Percentiles rank a stretch among this genome's conserved stretches.
Conservation (phyloP, 169 alveolate species). For the Plasmodium berghei region DNA sequence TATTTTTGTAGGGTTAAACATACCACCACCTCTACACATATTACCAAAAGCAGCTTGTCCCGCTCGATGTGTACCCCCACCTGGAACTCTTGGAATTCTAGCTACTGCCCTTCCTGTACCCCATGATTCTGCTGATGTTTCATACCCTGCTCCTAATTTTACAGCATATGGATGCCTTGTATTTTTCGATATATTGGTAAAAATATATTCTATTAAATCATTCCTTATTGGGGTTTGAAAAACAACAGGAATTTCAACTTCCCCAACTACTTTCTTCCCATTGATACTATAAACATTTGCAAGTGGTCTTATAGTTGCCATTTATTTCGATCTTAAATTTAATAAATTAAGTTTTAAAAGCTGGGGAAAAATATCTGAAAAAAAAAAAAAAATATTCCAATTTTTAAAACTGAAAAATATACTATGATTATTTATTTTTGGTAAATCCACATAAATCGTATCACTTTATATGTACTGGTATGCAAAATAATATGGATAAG, state of each 20-base stretch:
- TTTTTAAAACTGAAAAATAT: not conserved
- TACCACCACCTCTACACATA: slow-evolving; percentile 99
- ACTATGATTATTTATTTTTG: no score
- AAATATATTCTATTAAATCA: slow-evolving; percentile 97
- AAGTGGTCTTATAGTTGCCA: slow-evolving; percentile 82
- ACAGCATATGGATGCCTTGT: slow-evolving; percentile 98
- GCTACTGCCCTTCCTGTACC: slow-evolving; percentile 99
- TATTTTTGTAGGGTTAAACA: slow-evolving; percentile 98
- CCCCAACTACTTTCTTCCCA: slow-evolving; percentile 79
- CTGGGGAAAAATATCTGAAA: not conserved
- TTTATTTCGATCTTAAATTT: not conserved
- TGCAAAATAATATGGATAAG: no score
- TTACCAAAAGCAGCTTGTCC: slow-evolving; percentile 99
- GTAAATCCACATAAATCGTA: no score
- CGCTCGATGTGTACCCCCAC: slow-evolving; percentile 98
- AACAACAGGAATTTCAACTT: slow-evolving; percentile 92
- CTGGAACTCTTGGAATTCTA: slow-evolving; percentile 99
- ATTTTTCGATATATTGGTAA: slow-evolving; percentile 95
- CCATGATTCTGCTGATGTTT: slow-evolving; percentile 99
- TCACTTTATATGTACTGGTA: no score
- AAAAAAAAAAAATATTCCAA: not conserved
- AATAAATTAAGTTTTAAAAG: not conserved
- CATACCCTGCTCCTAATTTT: slow-evolving; percentile 89
- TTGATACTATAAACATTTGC: slow-evolving; percentile 80
- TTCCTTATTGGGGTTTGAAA: slow-evolving; percentile 97